Conservation (phyloP, 2,329 filamentous ascomycete species). For the Microascus cirrosus region DNA sequence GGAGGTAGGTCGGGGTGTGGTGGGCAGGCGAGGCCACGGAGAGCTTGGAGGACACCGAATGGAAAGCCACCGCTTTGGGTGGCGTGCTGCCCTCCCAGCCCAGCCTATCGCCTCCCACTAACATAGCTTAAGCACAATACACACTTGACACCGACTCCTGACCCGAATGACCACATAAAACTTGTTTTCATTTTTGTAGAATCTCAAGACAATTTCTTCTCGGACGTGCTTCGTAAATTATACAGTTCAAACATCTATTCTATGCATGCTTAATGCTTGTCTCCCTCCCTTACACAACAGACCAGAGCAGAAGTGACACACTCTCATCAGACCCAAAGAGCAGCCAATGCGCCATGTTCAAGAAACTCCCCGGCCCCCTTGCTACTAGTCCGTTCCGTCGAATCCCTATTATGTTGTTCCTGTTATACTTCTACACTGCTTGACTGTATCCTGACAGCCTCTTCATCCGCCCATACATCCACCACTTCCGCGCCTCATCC, state of each 20-base stretch:
- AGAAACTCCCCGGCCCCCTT: background rate
- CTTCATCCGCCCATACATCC: constrained; percentile 43
- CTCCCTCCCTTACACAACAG: background rate
- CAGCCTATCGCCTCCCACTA: background rate
- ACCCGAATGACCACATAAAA: background rate
- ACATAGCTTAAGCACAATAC: too few species aligned
- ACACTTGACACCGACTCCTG: too few species aligned
- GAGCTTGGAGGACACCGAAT: background rate
- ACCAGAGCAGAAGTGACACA: background rate
- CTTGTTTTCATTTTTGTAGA: background rate
- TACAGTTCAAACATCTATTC: background rate
- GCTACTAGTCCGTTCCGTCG: background rate
- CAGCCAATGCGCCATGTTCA: background rate
- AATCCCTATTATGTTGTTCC: background rate
- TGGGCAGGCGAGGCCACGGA: background rate
- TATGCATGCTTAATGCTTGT: background rate
- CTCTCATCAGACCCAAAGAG: background rate
- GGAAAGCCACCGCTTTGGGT: background rate
- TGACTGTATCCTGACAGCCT: constrained; percentile 48
- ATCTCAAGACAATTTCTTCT: background rate
- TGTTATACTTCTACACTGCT: background rate
- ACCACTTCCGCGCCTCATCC: constrained; percentile 82
- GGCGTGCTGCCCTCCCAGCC: background rate
- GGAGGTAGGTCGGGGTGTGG: background rate
- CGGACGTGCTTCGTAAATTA: too few species aligned